phyloP scores from a whole-genome alignment of 2,329 filamentous ascomycete species.

The Trichoderma asperellum region DNA sequence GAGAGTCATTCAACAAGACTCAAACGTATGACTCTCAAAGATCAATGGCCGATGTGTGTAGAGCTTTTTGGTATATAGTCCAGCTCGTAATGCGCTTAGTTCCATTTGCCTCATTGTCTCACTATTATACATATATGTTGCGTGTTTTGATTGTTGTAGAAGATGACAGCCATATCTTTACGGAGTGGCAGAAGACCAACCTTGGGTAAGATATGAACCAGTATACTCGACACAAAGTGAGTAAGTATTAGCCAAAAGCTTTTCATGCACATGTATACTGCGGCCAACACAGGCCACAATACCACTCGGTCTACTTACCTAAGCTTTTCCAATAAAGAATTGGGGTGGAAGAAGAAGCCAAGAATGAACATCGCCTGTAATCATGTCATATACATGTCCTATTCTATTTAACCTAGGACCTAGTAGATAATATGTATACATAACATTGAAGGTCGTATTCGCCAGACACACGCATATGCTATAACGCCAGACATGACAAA shows the following conservation, averaged over 20 bases:
- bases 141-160: too few species aligned
- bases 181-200: too few species aligned
- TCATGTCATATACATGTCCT: constrained; percentile 9
- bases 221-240: too few species aligned
- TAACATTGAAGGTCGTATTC: not conserved
- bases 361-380: not conserved
- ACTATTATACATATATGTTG: not conserved
- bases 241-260: too few species aligned
- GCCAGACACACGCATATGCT: not conserved
- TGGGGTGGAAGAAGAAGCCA: not conserved
- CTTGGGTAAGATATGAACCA: too few species aligned
- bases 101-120: not conserved
- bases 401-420: not conserved
- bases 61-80: not conserved
- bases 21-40: not conserved
- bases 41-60: not conserved
- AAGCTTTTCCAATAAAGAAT: not conserved
- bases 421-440: not conserved
- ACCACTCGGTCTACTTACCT: not conserved
- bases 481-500: not conserved
- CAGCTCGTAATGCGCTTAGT: not conserved
- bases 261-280: too few species aligned
- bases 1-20: not conserved
- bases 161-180: too few species aligned
- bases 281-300: not conserved